Base-by-base conservation (phyloP, 2,329 filamentous ascomycete genomes). In the Fusarium sp. region DNA sequence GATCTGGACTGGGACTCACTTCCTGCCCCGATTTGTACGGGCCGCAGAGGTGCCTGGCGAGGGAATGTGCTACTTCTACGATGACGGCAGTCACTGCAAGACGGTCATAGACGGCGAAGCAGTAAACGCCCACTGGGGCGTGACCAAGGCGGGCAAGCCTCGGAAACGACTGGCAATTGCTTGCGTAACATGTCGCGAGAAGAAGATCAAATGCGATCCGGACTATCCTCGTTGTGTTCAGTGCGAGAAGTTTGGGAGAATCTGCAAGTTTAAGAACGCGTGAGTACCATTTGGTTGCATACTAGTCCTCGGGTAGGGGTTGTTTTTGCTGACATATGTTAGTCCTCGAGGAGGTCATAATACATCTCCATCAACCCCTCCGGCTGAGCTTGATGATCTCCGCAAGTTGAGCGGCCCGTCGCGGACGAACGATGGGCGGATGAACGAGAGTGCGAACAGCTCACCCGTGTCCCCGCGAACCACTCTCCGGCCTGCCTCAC, bases 171-270 rank as follows among this genome's bases (percentile, higher is more conserved):
- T 97, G 60, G 94, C 95, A 27, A 94, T 97, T 78, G 94, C 94
- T n/a, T 98, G 95, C 77, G 87, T 97, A 62, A 96, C 94, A 12
- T 98, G 95, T 79, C 89, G 95, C 53, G 94, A 97, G 82, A 98
- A 97, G 89, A 98, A 97, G 86, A 97, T 98, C 83, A 97, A 97
- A 80, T 98, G 95, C 77, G 94, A 97, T 71, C 95, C 94, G 2
- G 94, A 95, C 73, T 92, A 90, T 70, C 93, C 93, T 40, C 94
- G 94, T 73, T 98, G 95, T 75, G 89, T 95, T 57, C 94, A 97
- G 81, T 98, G 95, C 79, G 92, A 96, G 78, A 97, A 97, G 82
- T 95, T 95, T 77, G 94, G 94, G 60, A 88, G 94, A 50, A 86
- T 92, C 16, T 97, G 95, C 87, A 91, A 91, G 80, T 94, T 94